These are phyloP conservation scores for Penicillium pulvis DNA, from an alignment of 495 filamentous ascomycete species.

Conservation along the genomic window DNA sequence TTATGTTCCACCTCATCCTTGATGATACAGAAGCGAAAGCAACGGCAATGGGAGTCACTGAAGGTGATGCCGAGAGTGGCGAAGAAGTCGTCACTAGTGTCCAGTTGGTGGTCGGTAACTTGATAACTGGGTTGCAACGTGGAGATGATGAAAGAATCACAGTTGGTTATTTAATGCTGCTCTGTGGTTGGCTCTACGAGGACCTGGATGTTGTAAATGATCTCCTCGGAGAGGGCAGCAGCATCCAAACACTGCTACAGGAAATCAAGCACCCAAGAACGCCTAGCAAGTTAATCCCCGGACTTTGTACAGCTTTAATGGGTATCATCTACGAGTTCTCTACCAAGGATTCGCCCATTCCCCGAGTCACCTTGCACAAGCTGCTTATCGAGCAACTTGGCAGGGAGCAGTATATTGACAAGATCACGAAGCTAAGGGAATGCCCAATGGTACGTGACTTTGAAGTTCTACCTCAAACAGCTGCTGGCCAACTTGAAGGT, in stretches of 20 bases:
- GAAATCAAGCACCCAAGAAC: conserved; percentile 62
- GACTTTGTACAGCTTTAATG: conserved; percentile 79
- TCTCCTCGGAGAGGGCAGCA: conserved; percentile 92
- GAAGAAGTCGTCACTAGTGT: conserved; percentile 97
- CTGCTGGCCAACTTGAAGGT: conserved; percentile 54
- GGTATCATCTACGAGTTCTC: conserved; percentile 97
- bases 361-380: conserved; percentile 78
- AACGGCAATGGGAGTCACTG: conserved; percentile 76
- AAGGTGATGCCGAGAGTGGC: conserved; percentile 86
- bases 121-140: conserved; percentile 73
- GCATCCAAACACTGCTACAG: conserved; percentile 81
- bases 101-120: conserved; percentile 78
- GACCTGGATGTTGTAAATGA: conserved; percentile 91
- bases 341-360: conserved; percentile 91
- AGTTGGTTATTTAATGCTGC: conserved; percentile 86
- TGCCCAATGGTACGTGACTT: conserved; percentile 88
- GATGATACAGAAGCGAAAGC: conserved; percentile 80
- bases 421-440: conserved; percentile 73
- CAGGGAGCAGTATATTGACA: conserved; percentile 86
- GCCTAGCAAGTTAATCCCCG: conserved; percentile 68
- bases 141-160: conserved; percentile 79
- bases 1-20: conserved; percentile 86
- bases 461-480: conserved; percentile 76
- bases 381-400: conserved; percentile 79
- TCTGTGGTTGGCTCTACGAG: conserved; percentile 93